Evolutionary conservation across 345 rosid genomes (phyloP), one percentile per base, ranked within the genome.

Genomic region (Nasturtium officinale): DNA sequence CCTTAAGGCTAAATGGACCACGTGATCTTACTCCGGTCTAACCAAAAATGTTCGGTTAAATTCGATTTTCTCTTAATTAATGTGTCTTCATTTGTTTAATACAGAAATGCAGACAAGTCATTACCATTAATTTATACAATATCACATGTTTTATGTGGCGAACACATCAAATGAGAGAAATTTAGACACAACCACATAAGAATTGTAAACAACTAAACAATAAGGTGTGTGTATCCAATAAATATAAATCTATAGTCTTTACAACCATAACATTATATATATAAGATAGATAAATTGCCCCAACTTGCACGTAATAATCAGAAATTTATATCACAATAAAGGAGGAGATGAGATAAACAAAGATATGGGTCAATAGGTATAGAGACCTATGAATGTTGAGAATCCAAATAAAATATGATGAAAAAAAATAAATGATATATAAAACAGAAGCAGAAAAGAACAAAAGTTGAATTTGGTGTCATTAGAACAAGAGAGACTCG

Each of bases 401-500:
- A 76, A 76, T 61, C 74, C 58, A 51, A 61, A 61, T 8, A 61
- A 61, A 69, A 61, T n/a, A 68, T 21, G 56, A 67, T 29, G 47
- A 67, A 17, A 30, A 2, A 3, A 26, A 18, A 66, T n/a, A 10
- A 33, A 46, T n/a, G n/a, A n/a, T n/a, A n/a, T n/a, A 13, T 37
- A 15, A 48, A 51, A 66, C 15, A 26, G 8, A 38, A 50, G 75
- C 17, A 70, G 65, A 55, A 76, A 76, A 69, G 30, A 76, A 76
- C 79, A 76, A 69, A 65, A 76, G 3, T 62, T 56, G 75, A 21
- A 61, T 76, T 71, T 77, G 80, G 80, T 71, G 48, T n/a, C 63
- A 76, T 65, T 65, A 73, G 74, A 78, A 62, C 64, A 78, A 78
- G 74, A 78, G 28, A 67, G 81, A 67, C 81, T 78, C 78, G 81